Percentiles rank a stretch among this genome's conserved stretches.
Evolutionary conservation across 2,329 filamentous ascomycete species (phyloP).

Genomic region (Fusarium compactum): DNA sequence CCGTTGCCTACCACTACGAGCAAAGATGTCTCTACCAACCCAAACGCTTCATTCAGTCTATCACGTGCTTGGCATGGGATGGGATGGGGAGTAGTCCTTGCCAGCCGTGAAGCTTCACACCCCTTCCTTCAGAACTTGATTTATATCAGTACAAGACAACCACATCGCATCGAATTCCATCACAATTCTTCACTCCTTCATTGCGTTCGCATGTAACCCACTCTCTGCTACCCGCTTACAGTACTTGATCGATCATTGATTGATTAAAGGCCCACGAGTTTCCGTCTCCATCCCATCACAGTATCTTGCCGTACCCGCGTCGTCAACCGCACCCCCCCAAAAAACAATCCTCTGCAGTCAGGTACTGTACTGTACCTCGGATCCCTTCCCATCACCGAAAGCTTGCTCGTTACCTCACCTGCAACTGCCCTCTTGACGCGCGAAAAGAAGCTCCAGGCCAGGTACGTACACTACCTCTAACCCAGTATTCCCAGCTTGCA

Average conservation of each 20-base stretch:
- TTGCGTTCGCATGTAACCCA: neutral
- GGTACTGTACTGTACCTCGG: constrained; percentile 25
- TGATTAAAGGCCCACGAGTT: constrained; percentile 14
- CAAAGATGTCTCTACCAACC: constrained; percentile 7
- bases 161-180: neutral
- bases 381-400: neutral
- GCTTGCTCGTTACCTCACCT: constrained; percentile 32
- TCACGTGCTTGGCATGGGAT: constrained; percentile 38
- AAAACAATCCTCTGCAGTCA: constrained; percentile 1
- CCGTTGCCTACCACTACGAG: constrained; percentile 5
- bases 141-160: constrained; percentile 31
- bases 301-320: neutral
- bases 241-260: neutral
- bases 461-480: constrained; percentile 34
- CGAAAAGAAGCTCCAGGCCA: constrained; percentile 34
- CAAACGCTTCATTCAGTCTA: constrained; percentile 28
- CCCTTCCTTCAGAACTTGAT: constrained; percentile 23
- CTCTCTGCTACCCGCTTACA: neutral
- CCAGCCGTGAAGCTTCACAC: constrained; percentile 33
- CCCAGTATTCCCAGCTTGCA: constrained; percentile 1
- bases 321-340: constrained; percentile 12
- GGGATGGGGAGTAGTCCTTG: neutral
- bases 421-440: constrained; percentile 23
- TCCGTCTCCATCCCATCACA: constrained; percentile 1
- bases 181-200: neutral